Evolutionary conservation across 768 basidiomycete species (phyloP).

Genomic region (Boletellus emodensis): DNA sequence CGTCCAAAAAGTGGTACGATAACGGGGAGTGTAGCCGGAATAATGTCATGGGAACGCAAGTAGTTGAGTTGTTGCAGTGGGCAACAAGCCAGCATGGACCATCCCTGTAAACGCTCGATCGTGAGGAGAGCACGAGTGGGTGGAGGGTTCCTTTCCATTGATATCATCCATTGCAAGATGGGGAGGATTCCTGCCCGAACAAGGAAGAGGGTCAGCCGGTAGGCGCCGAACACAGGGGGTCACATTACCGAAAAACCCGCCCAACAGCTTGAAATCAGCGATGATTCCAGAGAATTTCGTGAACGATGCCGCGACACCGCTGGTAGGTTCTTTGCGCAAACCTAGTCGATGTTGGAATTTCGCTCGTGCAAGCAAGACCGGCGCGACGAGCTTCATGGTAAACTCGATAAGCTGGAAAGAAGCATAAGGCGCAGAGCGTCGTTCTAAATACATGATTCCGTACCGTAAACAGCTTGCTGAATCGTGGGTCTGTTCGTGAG

Average conservation of each 20-base stretch:
- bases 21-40: conserved; percentile 53
- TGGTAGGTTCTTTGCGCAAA: conserved; percentile 48
- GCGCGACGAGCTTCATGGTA: conserved; percentile 63
- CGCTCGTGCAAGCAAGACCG: conserved; percentile 63
- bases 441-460: neutral
- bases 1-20: conserved; percentile 41
- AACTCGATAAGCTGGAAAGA: conserved; percentile 64
- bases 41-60: conserved; percentile 54
- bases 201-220: neutral
- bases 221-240: neutral
- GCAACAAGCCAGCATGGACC: conserved; percentile 74
- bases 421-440: neutral
- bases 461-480: conserved; percentile 76
- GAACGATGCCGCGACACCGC: conserved; percentile 49
- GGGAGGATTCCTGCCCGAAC: conserved; percentile 59
- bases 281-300: conserved; percentile 53
- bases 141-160: conserved; percentile 66
- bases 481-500: conserved; percentile 8
- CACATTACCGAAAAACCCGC: conserved; percentile 75
- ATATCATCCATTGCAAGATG: conserved; percentile 75
- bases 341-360: conserved; percentile 65
- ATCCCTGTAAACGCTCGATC: conserved; percentile 73
- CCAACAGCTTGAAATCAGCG: conserved; percentile 67
- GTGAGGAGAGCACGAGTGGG: conserved; percentile 67
- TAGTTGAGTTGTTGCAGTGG: conserved; percentile 77